Base-by-base conservation (phyloP, 768 basidiomycete species). In the Obba rivulosa region DNA sequence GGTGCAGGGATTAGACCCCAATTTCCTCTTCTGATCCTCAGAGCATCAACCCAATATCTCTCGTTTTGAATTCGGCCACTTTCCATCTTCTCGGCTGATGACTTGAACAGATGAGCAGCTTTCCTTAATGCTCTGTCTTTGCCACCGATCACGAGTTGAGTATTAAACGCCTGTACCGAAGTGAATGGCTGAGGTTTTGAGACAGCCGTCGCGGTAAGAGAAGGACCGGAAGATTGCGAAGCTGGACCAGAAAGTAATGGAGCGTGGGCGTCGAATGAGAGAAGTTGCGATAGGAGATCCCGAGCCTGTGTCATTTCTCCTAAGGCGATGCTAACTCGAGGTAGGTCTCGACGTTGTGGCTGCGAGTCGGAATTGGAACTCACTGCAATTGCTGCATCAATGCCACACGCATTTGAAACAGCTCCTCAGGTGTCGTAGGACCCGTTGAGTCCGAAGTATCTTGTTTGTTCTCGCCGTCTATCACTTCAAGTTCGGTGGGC, bases 1-100 rank as follows among this genome's bases (percentile, higher is more conserved):
- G 89, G 88, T 8, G 88, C 85, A 25, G 88, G 86, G 37, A 85
- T 77, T 28, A 92, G 67, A 13, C 84, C 77, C 90, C 90, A 92
- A 56, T 92, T 92, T 8, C 75, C 80, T 57, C 78, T 68, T 53
- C 90, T 71, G 39, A 87, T 82, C 60, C 79, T 85, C 40, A 92
- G 71, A 3, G 90, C 90, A 61, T 91, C 80, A 7, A 81, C 72
- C 90, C 90, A 92, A 56, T 91, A 91, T 50, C 72, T 79, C 60
- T 90, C 87, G 36, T 81, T 78, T 42, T 76, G 70, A 8, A 77
- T 55, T 35, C 82, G 71, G 18, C 78, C 72, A 42, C 78, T 70
- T 58, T 89, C 86, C 68, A 90, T 79, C 45, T 78, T 77, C 46
- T 78, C 74, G 2, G 86, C 83, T 3, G 87, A 87, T 25, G 71